Percentiles rank a stretch among this genome's conserved stretches.
These are phyloP conservation scores for Debaryomyces maramus DNA, from an alignment of 805 yeast species.

Conservation along the genomic window DNA sequence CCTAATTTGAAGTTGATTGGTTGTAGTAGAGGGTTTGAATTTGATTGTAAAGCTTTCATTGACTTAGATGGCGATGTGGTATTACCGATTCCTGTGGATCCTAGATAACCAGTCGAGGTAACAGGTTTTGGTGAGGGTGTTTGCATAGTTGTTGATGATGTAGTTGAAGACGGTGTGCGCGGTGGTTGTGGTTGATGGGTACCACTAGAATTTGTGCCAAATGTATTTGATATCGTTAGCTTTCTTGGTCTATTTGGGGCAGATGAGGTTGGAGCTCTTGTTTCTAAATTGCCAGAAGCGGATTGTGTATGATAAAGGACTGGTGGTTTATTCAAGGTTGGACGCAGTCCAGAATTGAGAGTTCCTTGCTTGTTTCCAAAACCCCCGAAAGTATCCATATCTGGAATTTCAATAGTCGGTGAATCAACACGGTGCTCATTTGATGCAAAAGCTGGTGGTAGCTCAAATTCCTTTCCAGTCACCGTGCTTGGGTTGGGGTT, in stretches of 20 bases:
- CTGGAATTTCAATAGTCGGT: constrained; percentile 71
- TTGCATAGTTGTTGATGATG: constrained; percentile 27
- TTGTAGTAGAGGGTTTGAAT: constrained; percentile 49
- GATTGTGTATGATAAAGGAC: constrained; percentile 44
- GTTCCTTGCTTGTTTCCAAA: constrained; percentile 12
- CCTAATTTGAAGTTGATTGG: constrained; percentile 50
- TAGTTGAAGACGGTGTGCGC: constrained; percentile 43
- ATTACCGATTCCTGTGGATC: constrained; percentile 14
- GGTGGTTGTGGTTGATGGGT: constrained; percentile 14
- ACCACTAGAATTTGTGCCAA: constrained; percentile 29
- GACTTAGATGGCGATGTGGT: constrained; percentile 40
- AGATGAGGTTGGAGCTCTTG: constrained; percentile 20
- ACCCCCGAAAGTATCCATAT: constrained; percentile 47
- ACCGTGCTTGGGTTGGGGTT: constrained; percentile 3
- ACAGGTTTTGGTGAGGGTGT: constrained; percentile 41
- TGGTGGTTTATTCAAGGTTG: constrained; percentile 35
- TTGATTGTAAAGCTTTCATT: constrained; percentile 52
- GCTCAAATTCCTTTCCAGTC: constrained; percentile 8
- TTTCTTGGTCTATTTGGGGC: constrained; percentile 32
- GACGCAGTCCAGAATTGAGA: constrained; percentile 4
- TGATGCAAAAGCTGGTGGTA: constrained; percentile 12
- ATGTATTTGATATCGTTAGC: constrained; percentile 40
- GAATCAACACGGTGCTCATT: constrained; percentile 44
- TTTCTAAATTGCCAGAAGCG: constrained; percentile 40
- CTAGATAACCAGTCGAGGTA: constrained; percentile 17